phyloP scores from a whole-genome alignment of 1,284 basidiomycete genomes.

The Heterobasidion annosum region DNA sequence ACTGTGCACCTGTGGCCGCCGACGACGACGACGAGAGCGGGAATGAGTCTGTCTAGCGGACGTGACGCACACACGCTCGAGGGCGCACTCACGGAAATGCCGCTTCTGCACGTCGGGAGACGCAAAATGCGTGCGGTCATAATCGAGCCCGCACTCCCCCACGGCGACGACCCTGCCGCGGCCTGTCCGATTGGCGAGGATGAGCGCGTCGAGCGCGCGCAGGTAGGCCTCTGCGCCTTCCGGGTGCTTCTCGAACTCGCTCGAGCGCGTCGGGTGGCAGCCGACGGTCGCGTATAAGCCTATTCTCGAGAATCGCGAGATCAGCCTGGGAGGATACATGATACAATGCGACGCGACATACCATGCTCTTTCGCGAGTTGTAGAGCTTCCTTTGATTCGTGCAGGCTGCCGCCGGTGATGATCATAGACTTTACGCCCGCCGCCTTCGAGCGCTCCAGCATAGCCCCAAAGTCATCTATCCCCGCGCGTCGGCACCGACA shows the following conservation, averaged over 20 bases:
- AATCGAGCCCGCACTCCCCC: conserved; percentile 87
- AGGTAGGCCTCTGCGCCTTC: conserved; percentile 64
- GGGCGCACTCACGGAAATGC: conserved; percentile 48
- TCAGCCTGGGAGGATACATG: too few species aligned
- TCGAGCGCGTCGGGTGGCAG: conserved; percentile 81
- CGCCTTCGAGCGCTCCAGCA: conserved; percentile 50
- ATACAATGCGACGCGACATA: conserved; percentile 16
- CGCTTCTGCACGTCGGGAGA: conserved; percentile 53
- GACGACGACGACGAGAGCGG: not conserved
- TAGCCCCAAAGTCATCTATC: conserved; percentile 53
- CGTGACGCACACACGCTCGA: not conserved
- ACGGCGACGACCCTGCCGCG: conserved; percentile 63
- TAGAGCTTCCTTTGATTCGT: conserved; percentile 58
- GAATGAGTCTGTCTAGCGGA: not conserved
- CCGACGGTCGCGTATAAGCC: conserved; percentile 75
- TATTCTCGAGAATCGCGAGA: conserved; percentile 14
- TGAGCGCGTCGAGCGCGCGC: conserved; percentile 45
- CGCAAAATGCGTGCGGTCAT: conserved; percentile 75
- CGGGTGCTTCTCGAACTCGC: conserved; percentile 59
- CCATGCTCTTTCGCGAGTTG: conserved; percentile 52
- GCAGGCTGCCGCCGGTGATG: conserved; percentile 72
- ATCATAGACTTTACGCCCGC: conserved; percentile 76
- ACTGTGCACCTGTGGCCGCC: conserved; percentile 38
- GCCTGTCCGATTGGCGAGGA: conserved; percentile 44
- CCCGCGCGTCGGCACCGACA: not conserved